Conservation (phyloP, 345 rosid genomes). For the Linum tenue region DNA sequence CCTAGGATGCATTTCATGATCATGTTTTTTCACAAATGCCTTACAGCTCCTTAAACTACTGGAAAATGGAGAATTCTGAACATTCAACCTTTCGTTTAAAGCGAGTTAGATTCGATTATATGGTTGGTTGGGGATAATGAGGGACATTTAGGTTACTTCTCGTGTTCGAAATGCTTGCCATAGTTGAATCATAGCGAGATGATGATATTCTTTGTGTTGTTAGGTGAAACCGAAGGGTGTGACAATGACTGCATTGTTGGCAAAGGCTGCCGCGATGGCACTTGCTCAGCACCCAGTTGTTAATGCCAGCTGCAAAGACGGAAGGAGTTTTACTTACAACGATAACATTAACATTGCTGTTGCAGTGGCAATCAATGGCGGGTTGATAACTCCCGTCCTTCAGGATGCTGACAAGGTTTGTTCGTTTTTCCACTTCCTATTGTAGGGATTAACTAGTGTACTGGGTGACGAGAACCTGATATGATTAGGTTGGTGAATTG, state of each 20-base stretch:
- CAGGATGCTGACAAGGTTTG: slow-evolving; percentile 89
- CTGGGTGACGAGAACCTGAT: background rate
- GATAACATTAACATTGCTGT: slow-evolving; percentile 72
- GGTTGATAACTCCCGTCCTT: slow-evolving; percentile 92
- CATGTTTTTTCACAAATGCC: too few species aligned
- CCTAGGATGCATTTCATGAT: background rate
- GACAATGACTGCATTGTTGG: slow-evolving; percentile 86
- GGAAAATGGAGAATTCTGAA: too few species aligned
- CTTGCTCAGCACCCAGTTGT: slow-evolving; percentile 89
- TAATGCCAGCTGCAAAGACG: slow-evolving; percentile 83
- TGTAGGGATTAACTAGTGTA: background rate
- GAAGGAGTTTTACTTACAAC: slow-evolving; percentile 69
- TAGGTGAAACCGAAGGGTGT: slow-evolving; percentile 96
- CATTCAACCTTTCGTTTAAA: too few species aligned
- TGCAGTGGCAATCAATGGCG: slow-evolving; percentile 91
- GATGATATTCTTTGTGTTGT: background rate
- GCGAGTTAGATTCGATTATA: too few species aligned
- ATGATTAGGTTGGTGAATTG: slow-evolving; percentile 8
- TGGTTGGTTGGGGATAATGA: too few species aligned
- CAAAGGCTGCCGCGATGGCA: slow-evolving; percentile 95
- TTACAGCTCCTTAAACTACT: too few species aligned
- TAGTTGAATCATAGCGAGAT: too few species aligned
- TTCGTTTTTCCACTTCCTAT: background rate
- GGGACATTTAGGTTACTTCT: too few species aligned
- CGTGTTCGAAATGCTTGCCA: too few species aligned